Percentiles rank a stretch among this genome's conserved stretches.
phyloP scores from a whole-genome alignment of 495 filamentous ascomycete species.

The Penicillium arizonense region DNA sequence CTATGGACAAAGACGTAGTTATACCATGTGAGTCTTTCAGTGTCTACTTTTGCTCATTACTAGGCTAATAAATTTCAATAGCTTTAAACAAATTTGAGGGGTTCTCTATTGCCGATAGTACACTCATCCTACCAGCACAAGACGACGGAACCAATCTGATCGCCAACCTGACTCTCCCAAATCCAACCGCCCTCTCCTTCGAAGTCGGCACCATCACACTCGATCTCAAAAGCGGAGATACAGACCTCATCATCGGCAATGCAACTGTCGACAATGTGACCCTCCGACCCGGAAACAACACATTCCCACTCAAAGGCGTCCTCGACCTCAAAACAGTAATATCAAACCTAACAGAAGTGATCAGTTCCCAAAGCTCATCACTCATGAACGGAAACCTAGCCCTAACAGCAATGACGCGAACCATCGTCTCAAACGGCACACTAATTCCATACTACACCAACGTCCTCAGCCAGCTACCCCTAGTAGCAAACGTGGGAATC shows the following conservation, averaged over 20 bases:
- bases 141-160: slow-evolving; percentile 35
- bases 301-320: slow-evolving; percentile 43
- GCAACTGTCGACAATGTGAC: slow-evolving; percentile 54
- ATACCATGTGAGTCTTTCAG: slow-evolving; percentile 22
- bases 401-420: slow-evolving; percentile 28
- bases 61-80: slow-evolving; percentile 5
- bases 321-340: slow-evolving; percentile 30
- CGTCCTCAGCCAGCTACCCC: slow-evolving; percentile 27
- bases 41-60: background rate
- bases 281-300: slow-evolving; percentile 59
- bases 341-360: slow-evolving; percentile 22
- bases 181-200: slow-evolving; percentile 32
- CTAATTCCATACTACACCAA: slow-evolving; percentile 37
- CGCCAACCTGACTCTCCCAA: slow-evolving; percentile 37
- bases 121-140: slow-evolving; percentile 23
- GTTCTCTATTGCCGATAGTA: slow-evolving; percentile 28
- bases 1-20: slow-evolving; percentile 32
- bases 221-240: slow-evolving; percentile 29
- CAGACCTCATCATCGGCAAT: slow-evolving; percentile 44
- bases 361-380: slow-evolving; percentile 23
- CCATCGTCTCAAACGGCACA: slow-evolving; percentile 30
- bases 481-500: slow-evolving; percentile 28
- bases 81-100: slow-evolving; percentile 29
- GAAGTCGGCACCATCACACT: slow-evolving; percentile 34
- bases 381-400: slow-evolving; percentile 27